Base-by-base conservation (phyloP, 345 rosid species). In the Eucalyptus regnans region DNA sequence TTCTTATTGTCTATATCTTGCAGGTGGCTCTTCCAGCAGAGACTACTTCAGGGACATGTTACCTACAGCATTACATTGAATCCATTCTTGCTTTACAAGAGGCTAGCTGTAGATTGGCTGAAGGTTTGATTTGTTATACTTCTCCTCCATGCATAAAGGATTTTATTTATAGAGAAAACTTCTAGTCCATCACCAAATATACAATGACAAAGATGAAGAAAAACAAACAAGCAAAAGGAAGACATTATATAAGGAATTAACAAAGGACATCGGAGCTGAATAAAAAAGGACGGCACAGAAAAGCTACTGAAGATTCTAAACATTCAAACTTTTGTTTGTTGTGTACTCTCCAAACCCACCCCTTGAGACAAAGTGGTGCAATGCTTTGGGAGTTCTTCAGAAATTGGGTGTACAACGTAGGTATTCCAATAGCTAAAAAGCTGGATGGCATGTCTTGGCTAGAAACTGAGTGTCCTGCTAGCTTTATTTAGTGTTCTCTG, bases 21-120 rank as follows among this genome's bases (percentile, higher is more conserved):
- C 92, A 96, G 99, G 96, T 96, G 91, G 99, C 99, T 89, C 99
- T 98, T 94, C 99, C 98, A 49, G 93, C 94, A 86, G 99, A 98
- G 93, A 95, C 97, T 92, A 95, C 96, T 64, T 94, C 97, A 66
- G 97, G 97, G 91, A 94, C 95, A 89, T 95, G 99, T 91, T 98
- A 96, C 94, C 92, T 98, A 90, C 97, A 95, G 92, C 93, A 92
- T 27, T 98, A 98, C 89, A 95, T 98, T 89, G 99, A 97, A 92
- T 89, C 89, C 54, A 92, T 98, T 91, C 90, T 96, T 91, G 98
- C 98, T 92, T 98, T 98, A 89, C 99, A 98, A 90, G 98, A 95
- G 87, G 95, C 96, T 91, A 96, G 98, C 92, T 79, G 89, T 90
- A 93, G 89, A 91, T 68, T 93, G 76, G 89, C 98, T 80, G 90